phyloP scores from a whole-genome alignment of 345 rosid species.

The Lumnitzera littorea region DNA sequence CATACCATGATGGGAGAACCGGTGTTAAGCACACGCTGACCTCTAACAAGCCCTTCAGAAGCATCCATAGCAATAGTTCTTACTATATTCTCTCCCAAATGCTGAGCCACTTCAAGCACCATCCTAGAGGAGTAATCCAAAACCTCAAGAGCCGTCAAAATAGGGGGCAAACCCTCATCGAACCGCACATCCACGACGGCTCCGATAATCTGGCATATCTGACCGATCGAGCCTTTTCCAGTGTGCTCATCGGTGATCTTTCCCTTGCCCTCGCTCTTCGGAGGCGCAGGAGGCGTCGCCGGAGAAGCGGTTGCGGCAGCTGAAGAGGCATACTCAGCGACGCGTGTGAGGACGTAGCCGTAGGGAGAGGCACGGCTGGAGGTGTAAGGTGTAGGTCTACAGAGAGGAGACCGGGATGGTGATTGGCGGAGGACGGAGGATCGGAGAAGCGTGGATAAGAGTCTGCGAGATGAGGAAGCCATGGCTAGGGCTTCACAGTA shows the following conservation, averaged over 20 bases:
- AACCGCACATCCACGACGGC: conserved; percentile 94
- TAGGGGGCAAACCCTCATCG: conserved; percentile 89
- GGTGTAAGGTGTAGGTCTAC: conserved; percentile 18
- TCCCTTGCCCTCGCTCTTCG: conserved; percentile 24
- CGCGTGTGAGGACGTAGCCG: conserved; percentile 48
- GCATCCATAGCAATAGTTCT: conserved; percentile 98
- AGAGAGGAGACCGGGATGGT: conserved; percentile 22
- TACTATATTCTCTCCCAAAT: conserved; percentile 76
- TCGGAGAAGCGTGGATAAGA: conserved; percentile 62
- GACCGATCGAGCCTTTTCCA: conserved; percentile 82
- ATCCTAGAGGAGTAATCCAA: conserved; percentile 52
- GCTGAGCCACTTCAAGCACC: conserved; percentile 96
- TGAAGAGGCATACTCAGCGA: conserved; percentile 57
- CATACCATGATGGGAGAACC: conserved; percentile 89
- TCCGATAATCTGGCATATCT: conserved; percentile 91
- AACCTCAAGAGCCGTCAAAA: conserved; percentile 97
- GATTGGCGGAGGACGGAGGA: conserved; percentile 57
- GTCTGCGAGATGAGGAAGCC: conserved; percentile 60
- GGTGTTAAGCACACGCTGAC: conserved; percentile 76
- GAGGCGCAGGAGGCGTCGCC: conserved; percentile 27
- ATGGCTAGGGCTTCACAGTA: conserved; percentile 14
- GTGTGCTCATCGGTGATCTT: conserved; percentile 82
- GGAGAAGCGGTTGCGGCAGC: conserved; percentile 38
- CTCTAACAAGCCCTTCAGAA: conserved; percentile 80
- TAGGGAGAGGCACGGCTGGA: conserved; percentile 39